These are phyloP conservation scores for Babesia ovis DNA, from an alignment of 169 alveolate species.

Conservation along the genomic window DNA sequence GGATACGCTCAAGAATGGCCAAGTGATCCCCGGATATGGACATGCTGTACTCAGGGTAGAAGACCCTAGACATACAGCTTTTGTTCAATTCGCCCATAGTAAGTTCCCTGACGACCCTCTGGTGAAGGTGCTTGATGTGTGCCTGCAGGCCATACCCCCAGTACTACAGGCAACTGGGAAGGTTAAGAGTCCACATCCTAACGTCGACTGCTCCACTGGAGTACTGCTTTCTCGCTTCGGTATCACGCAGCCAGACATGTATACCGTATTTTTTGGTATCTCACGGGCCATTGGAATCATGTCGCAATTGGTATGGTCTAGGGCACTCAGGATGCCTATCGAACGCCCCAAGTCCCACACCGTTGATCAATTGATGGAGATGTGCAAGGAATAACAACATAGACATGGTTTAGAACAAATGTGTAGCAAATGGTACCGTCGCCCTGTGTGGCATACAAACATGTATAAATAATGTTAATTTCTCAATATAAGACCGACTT, in stretches of 20 bases:
- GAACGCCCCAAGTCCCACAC: conserved; percentile 69
- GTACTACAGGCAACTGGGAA: conserved; percentile 80
- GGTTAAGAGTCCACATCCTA: conserved; percentile 95
- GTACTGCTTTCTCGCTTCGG: conserved; percentile 89
- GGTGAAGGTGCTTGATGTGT: conserved; percentile 75
- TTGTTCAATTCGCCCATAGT: conserved; percentile 85
- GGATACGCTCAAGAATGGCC: conserved; percentile 80
- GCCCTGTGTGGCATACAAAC: not conserved
- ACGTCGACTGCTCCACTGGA: conserved; percentile 96
- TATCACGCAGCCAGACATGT: conserved; percentile 85
- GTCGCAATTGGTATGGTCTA: conserved; percentile 79
- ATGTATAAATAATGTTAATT: no score
- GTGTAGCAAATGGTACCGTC: conserved; percentile 2
- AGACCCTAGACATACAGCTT: conserved; percentile 91
- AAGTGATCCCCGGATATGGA: conserved; percentile 96
- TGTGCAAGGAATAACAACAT: conserved; percentile 17
- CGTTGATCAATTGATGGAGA: conserved; percentile 30
- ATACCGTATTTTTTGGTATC: conserved; percentile 93
- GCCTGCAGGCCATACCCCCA: conserved; percentile 62
- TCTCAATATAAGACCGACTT: not conserved
- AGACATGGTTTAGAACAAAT: not conserved
- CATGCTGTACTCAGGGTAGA: conserved; percentile 95
- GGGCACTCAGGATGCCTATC: conserved; percentile 66
- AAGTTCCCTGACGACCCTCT: conserved; percentile 86
- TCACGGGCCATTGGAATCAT: conserved; percentile 92